Evolutionary conservation across 495 filamentous ascomycete genomes (phyloP), one percentile per base, ranked within the genome.

Genomic region (Tetracladium marchalianum): DNA sequence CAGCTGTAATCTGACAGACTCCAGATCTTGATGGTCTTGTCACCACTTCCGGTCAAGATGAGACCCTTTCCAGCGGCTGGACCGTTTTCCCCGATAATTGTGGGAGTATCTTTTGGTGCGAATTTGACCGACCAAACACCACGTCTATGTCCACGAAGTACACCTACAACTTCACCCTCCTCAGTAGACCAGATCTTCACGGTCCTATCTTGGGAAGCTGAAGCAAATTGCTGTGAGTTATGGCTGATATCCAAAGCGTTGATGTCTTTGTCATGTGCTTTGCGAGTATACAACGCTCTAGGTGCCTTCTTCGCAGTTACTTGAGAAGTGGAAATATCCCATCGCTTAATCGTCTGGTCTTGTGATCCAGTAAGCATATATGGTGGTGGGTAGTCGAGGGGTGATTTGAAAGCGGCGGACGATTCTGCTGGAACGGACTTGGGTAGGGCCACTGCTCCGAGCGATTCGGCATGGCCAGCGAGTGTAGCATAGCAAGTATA

Each of bases 201-300:
- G 0, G 87, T 93, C 43, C 85, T 82, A 63, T 99, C 92, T 63
- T 97, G 92, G 10, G 90, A 96, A 32, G 92, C 92, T 0, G 90
- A 95, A 11, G 93, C 92, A 62, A 97, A 95, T 1, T 94, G 63
- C 12, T 73, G 70, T 11, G 75, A 75, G 11, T 71, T 69, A 18
- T 80, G 74, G 52, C 82, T 84, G 31, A 90, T 71, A 46, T 92
- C 87, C 13, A 99, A 69, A 4, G 92, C 87, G 53, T 99, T 99
- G 67, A 99, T 99, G 52, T 99, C 92, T 55, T 97, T 99, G 47
- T 99, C 92, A 62, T 99, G 92, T 1, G 92, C 93, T 64, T 95
- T 86, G 31, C 90, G 76, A 5, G 90, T 95, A 54, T 87, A 93
- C 12, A 75, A 55, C 6, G 87, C 80, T 55, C 76, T 73, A 50